Conservation (phyloP, 1,139 yeast species). For the Pichia sp. region DNA sequence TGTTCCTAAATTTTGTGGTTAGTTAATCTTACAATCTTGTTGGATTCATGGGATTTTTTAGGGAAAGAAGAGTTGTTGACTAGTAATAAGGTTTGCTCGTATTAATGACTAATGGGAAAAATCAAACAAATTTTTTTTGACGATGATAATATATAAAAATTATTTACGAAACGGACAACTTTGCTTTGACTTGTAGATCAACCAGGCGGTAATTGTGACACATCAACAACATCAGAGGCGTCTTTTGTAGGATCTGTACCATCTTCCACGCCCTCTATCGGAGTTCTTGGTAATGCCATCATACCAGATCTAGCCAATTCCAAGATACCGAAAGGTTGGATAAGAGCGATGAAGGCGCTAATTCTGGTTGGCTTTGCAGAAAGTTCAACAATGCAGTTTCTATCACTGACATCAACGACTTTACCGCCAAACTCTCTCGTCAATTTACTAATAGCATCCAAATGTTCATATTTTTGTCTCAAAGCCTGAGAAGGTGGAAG, state of each 20-base stretch:
- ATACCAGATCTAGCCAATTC: conserved; percentile 97
- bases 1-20: background rate
- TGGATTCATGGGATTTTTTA: background rate
- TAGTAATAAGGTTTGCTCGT: too few relatives aligned
- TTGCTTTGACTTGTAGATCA: conserved; percentile 34
- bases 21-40: too few relatives aligned
- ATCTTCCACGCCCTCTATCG: conserved; percentile 49
- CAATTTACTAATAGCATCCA: conserved; percentile 76
- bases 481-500: conserved; percentile 88
- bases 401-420: conserved; percentile 85
- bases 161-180: background rate
- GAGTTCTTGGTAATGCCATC: conserved; percentile 98
- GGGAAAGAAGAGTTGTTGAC: too few relatives aligned
- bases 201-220: conserved; percentile 92
- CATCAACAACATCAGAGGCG: conserved; percentile 68
- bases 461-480: conserved; percentile 88
- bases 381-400: conserved; percentile 91
- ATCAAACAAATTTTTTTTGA: background rate
- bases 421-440: conserved; percentile 89
- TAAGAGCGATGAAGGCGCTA: conserved; percentile 76
- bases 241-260: conserved; percentile 45
- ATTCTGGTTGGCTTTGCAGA: conserved; percentile 92
- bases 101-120: background rate
- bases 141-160: background rate
- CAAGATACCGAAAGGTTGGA: conserved; percentile 93